Evolutionary conservation across 495 filamentous ascomycete genomes (phyloP), one percentile per base, ranked within the genome.

Genomic region (Lasiosphaeriaceae sp.): DNA sequence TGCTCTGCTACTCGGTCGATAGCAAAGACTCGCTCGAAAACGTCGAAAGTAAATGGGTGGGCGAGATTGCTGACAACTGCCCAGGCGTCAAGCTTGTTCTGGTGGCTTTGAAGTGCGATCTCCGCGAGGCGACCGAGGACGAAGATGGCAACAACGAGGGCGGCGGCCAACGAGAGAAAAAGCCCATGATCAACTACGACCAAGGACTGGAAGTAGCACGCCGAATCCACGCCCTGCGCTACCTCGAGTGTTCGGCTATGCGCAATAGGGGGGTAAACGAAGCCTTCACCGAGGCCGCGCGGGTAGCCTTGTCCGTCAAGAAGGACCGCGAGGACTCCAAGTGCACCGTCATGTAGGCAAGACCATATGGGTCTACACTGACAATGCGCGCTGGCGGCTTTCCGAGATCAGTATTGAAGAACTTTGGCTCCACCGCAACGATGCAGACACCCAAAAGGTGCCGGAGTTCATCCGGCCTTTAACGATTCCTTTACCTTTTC

Each of bases 201-300:
- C 87, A 96, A 68, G 94, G 94, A 2, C 76, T 98, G 47, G 90
- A 92, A 53, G 95, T 97, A 57, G 94, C 94, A 12, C 86, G 93
- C 71, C 86, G 87, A 66, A 96, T 98, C 66, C 80, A 83, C 61
- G 83, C 94, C 11, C 81, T 97, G 57, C 85, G 96, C 60, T 98
- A 98, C 71, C 80, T 98, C 86, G 94, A 98, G 77, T 98, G 94
- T 80, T 97, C 95, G 26, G 94, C 94, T 14, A 96, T 96, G 80
- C 87, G 91, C 69, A 98, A 98, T 74, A 81, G 94, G 37, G 94
- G 94, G 52, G 96, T 98, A 64, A 94, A 96, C 68, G 94, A 98
- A 71, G 95, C 94, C 34, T 98, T 98, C 69, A 97, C 95, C 45
- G 94, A 98, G 76, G 94, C 94, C 37, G 95, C 94, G 45, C 87